Evolutionary conservation across 495 filamentous ascomycete species (phyloP).

Genomic region (Filosporella fistucella): DNA sequence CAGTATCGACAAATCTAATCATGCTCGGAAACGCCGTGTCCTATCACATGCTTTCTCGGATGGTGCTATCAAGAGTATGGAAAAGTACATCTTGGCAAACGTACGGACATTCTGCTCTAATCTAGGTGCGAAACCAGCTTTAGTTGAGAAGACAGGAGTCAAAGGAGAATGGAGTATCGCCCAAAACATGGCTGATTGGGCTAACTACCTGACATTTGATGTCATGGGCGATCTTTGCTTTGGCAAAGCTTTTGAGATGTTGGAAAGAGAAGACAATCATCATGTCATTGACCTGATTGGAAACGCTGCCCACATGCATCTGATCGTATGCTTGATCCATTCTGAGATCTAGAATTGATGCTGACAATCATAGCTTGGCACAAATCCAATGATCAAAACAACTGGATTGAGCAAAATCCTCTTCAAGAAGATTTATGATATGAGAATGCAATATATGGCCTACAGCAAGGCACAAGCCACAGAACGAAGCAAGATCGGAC

Average conservation of each 20-base stretch:
- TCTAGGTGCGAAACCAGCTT: conserved; percentile 31
- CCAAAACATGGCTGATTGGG: conserved; percentile 57
- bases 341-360: background rate
- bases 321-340: conserved; percentile 39
- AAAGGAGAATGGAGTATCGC: conserved; percentile 37
- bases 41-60: conserved; percentile 61
- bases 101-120: conserved; percentile 45
- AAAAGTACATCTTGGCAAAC: conserved; percentile 52
- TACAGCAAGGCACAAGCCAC: conserved; percentile 51
- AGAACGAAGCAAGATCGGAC: conserved; percentile 50
- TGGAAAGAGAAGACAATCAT: conserved; percentile 54
- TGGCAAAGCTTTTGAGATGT: conserved; percentile 67
- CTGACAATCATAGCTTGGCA: conserved; percentile 1
- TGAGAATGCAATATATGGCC: conserved; percentile 41
- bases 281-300: conserved; percentile 53
- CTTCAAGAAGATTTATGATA: conserved; percentile 13
- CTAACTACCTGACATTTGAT: conserved; percentile 66
- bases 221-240: conserved; percentile 69
- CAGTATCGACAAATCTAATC: conserved; percentile 50
- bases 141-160: conserved; percentile 11
- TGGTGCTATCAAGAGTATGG: conserved; percentile 48
- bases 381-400: conserved; percentile 6
- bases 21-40: conserved; percentile 61
- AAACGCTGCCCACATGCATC: conserved; percentile 49
- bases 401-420: conserved; percentile 13